These are phyloP conservation scores for Pichia thaimueangensis DNA, from an alignment of 805 yeast species.

Conservation along the genomic window DNA sequence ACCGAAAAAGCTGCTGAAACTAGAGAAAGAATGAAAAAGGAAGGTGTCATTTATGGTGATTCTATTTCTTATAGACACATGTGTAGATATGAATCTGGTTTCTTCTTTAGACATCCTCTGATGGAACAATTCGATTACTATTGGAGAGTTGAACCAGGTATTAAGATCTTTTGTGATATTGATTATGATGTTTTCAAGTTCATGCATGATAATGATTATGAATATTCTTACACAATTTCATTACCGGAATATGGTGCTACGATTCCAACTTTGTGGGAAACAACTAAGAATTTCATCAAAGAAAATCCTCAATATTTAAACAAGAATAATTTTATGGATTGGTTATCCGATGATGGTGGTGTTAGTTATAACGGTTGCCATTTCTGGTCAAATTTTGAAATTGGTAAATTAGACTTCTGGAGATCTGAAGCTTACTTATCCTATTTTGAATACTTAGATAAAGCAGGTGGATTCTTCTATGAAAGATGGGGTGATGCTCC, in stretches of 20 bases:
- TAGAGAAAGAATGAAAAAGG: constrained; percentile 46
- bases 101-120: constrained; percentile 74
- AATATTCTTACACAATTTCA: constrained; percentile 73
- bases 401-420: constrained; percentile 71
- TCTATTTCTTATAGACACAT: constrained; percentile 74
- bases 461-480: constrained; percentile 86
- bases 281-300: constrained; percentile 54
- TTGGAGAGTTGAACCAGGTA: constrained; percentile 93
- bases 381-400: constrained; percentile 88
- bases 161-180: constrained; percentile 74
- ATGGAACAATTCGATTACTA: constrained; percentile 78
- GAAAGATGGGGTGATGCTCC: constrained; percentile 97
- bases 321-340: constrained; percentile 58
- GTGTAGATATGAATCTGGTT: constrained; percentile 90
- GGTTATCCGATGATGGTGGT: constrained; percentile 67
- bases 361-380: constrained; percentile 73
- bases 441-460: constrained; percentile 69
- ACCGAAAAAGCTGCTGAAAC: constrained; percentile 53
- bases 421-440: constrained; percentile 61
- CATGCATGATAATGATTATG: constrained; percentile 71
- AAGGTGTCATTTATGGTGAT: constrained; percentile 56
- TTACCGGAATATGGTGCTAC: constrained; percentile 70
- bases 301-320: constrained; percentile 56
- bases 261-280: constrained; percentile 70
- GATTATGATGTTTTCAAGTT: constrained; percentile 75